phyloP scores from a whole-genome alignment of 352 stramenopile species.

The Hyaloperonospora arabidopsidis region DNA sequence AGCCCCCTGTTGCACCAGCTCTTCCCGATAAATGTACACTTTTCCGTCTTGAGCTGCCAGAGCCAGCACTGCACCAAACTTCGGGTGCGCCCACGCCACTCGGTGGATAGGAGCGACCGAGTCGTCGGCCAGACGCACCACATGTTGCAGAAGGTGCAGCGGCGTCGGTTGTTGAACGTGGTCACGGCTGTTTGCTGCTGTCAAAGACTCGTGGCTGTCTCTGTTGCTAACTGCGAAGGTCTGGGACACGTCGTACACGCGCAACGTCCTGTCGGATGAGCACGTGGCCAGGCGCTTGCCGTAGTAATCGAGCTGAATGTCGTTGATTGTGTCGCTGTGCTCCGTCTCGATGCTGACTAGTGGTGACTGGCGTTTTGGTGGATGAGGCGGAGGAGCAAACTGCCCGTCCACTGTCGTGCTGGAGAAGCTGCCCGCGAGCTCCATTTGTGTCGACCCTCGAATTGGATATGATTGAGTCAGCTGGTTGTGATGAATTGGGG shows the following conservation, averaged over 20 bases:
- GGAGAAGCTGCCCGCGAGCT: too few relatives aligned
- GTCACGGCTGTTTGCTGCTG: too few relatives aligned
- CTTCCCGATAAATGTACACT: slow-evolving; percentile 82
- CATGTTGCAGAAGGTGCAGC: slow-evolving; percentile 49
- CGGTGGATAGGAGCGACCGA: slow-evolving; percentile 64
- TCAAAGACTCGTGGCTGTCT: slow-evolving; percentile 1
- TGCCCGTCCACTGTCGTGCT: slow-evolving; percentile 4
- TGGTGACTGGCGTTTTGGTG: slow-evolving; percentile 30
- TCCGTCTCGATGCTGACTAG: slow-evolving; percentile 74
- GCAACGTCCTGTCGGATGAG: slow-evolving; percentile 77
- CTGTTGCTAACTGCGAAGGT: slow-evolving; percentile 24
- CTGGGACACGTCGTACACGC: slow-evolving; percentile 71
- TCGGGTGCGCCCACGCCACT: slow-evolving; percentile 79
- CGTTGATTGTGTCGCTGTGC: slow-evolving; percentile 85
- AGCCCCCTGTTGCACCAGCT: slow-evolving; percentile 43
- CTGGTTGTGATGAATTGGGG: too few relatives aligned
- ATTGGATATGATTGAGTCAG: too few relatives aligned
- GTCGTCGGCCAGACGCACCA: slow-evolving; percentile 56
- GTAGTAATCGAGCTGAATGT: slow-evolving; percentile 87
- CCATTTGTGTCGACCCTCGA: too few relatives aligned
- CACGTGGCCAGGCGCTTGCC: slow-evolving; percentile 76
- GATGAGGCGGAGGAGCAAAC: slow-evolving; percentile 11
- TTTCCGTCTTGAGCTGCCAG: slow-evolving; percentile 70
- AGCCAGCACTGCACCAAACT: slow-evolving; percentile 77
- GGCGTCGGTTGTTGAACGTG: slow-evolving; percentile 5